Base-by-base conservation (phyloP, 1,139 yeast genomes). In the Taphrina communis region DNA sequence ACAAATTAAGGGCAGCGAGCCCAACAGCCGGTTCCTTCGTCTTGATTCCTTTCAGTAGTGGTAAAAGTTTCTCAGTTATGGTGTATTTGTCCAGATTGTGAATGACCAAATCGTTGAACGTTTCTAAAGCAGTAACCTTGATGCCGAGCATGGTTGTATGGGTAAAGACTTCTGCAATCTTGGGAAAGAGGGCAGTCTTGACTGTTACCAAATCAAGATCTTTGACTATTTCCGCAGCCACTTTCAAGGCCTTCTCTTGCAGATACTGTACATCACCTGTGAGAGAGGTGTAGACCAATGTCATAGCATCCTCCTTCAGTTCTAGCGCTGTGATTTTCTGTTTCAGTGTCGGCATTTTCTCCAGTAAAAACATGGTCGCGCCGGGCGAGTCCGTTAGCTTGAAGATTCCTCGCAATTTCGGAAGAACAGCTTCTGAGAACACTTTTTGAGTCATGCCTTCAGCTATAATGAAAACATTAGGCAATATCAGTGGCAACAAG, bases 101-200 rank as follows among this genome's bases (percentile, higher is more conserved):
- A 14, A 82, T 83, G 14, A 90, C 83, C 75, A 92, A 80, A 61
- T 80, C 78, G 35, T 84, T 83, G 74, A 94, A 88, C 0, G 90
- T 82, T 39, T 82, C 80, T n/a, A 92, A 82, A 1, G 96, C 85
- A 14, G 86, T 83, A 44, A 88, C 80, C 74, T 94, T 92, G 41
- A 93, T 89, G 2, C 90, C 86, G 52, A 92, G 80, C 53, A 94
- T 85, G 0, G 95, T 89, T 0, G 98, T 93, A 58, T 91, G 89
- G 53, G 90, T 85, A 78, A 92, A 93, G 2, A 90, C 84, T 56
- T 83, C 84, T 53, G 91, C 85, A 35, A 92, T 81, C 55, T 86
- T 80, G 0, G 97, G 97, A 76, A 90, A 85, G 19, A 91, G 81
- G 19, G 85, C 85, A 73, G 87, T 88, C 73, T 93, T 91, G 68